Percentiles rank a stretch among this genome's conserved stretches.
Evolutionary conservation across 2,329 filamentous ascomycete species (phyloP).

Genomic region (Scortechinia acanthostroma): DNA sequence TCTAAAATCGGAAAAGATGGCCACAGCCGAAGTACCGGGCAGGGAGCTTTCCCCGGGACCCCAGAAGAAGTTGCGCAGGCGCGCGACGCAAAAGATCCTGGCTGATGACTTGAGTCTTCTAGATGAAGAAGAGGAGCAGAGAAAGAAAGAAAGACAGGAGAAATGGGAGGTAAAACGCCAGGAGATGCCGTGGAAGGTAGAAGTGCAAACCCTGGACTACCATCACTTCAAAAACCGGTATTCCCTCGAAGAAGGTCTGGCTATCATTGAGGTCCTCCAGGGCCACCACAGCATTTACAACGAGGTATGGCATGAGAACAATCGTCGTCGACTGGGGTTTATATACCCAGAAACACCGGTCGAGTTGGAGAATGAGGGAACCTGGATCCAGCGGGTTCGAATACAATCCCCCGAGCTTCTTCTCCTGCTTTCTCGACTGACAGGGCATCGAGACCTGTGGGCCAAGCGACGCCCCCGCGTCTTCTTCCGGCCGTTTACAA

Average conservation of each 20-base stretch:
- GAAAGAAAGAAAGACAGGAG: background rate
- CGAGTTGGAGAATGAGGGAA: slow-evolving; percentile 1
- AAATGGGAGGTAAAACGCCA: background rate
- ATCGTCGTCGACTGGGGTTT: too few species aligned
- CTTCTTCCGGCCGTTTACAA: slow-evolving; percentile 9
- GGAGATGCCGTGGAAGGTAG: background rate
- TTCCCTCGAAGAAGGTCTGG: slow-evolving; percentile 6
- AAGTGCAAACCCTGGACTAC: slow-evolving; percentile 6
- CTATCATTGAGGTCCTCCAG: slow-evolving; percentile 11
- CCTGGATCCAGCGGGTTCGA: slow-evolving; percentile 9
- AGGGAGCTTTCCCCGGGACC: too few species aligned
- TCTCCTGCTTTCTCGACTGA: slow-evolving; percentile 5
- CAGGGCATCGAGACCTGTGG: slow-evolving; percentile 5
- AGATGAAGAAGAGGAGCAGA: too few species aligned
- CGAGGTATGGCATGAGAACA: slow-evolving; percentile 4
- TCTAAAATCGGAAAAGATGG: too few species aligned
- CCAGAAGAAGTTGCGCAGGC: too few species aligned
- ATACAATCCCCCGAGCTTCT: slow-evolving; percentile 10
- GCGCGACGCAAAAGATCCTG: too few species aligned
- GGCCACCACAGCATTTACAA: slow-evolving; percentile 4
- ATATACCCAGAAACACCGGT: too few species aligned
- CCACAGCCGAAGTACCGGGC: too few species aligned
- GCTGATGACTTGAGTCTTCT: too few species aligned
- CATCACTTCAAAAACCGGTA: slow-evolving; percentile 13
- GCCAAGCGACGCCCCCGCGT: slow-evolving; percentile 5